phyloP scores from a whole-genome alignment of 1,139 yeast species.

The Candida glucosophila region DNA sequence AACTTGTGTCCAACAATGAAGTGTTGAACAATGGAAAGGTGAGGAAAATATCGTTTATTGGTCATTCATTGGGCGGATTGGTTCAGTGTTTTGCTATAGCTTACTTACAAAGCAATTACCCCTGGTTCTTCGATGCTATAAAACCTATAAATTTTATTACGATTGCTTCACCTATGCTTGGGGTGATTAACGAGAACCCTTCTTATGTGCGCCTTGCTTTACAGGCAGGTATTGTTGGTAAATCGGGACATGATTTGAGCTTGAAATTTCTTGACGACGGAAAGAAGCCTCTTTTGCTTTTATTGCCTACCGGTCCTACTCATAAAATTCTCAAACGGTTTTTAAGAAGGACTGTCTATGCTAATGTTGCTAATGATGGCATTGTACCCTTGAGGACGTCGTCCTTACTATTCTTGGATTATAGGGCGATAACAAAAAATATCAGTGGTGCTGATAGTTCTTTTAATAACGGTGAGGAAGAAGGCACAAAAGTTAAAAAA shows the following conservation, averaged over 20 bases:
- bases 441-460: slow-evolving; percentile 8
- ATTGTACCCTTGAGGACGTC: slow-evolving; percentile 90
- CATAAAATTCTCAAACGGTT: slow-evolving; percentile 58
- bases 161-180: slow-evolving; percentile 82
- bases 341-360: slow-evolving; percentile 63
- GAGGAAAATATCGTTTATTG: slow-evolving; percentile 69
- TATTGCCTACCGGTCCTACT: slow-evolving; percentile 78
- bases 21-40: slow-evolving; percentile 28
- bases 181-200: slow-evolving; percentile 81
- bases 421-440: slow-evolving; percentile 40
- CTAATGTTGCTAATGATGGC: slow-evolving; percentile 80
- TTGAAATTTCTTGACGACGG: slow-evolving; percentile 33
- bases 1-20: slow-evolving; percentile 40
- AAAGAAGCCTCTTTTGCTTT: slow-evolving; percentile 55
- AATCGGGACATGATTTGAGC: slow-evolving; percentile 88
- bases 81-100: slow-evolving; percentile 90
- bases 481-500: slow-evolving; percentile 8
- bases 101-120: slow-evolving; percentile 53
- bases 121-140: slow-evolving; percentile 59
- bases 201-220: slow-evolving; percentile 76
- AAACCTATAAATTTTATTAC: slow-evolving; percentile 78
- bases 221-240: slow-evolving; percentile 85
- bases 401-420: slow-evolving; percentile 65
- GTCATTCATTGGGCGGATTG: slow-evolving; percentile 89
- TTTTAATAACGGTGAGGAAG: slow-evolving; percentile 3